Evolutionary conservation across 768 basidiomycete species (phyloP), one percentile per base, ranked within the genome.

Genomic region (Leccinum rimulosum): DNA sequence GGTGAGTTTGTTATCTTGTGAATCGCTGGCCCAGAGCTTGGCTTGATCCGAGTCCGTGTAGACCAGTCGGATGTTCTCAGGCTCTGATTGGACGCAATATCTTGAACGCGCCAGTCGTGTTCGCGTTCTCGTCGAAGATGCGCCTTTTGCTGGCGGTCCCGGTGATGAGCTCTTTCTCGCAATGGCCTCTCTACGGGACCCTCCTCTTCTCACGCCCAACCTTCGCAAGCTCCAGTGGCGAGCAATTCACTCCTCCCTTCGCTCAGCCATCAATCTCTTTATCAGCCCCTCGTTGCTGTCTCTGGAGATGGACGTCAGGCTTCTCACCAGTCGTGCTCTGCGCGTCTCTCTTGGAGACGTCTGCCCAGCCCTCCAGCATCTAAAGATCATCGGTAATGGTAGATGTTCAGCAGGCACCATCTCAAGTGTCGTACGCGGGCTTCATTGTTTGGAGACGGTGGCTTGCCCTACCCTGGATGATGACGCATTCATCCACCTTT

Each of bases 351-450:
- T 68, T 30, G 65, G 51, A 50, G 52, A 55, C 6, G 38, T 52
- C 52, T 68, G 68, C 27, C 62, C 63, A 25, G 56, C 52, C 17
- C 63, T 68, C 11, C 52, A 54, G 50, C 56, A 67, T 40, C 50
- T 68, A 15, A 69, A 67, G 40, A 63, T 69, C 58, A 61, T 47
- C 2, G 68, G 68, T 9, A 65, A 69, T 28, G 68, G 56, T 43
- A 67, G 61, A 22, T 62, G 57, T 15, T 51, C 55, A 0, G 56
- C 58, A 27, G 15, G 51, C 30, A 47, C 38, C 7, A 67, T 69
- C 27, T 69, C 68, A 12, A 51, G 50, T 17, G 43, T 54, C 25
- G 11, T 69, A 31, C 36, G 68, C 12, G 35, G 61, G 27, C 28
- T 69, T 36, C 61, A 58, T 35, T 35, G 9, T 40, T 25, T 68